Evolutionary conservation across 1,284 basidiomycete species (phyloP), one percentile per base, ranked within the genome.

Genomic region (Mycocalia duriaeana): DNA sequence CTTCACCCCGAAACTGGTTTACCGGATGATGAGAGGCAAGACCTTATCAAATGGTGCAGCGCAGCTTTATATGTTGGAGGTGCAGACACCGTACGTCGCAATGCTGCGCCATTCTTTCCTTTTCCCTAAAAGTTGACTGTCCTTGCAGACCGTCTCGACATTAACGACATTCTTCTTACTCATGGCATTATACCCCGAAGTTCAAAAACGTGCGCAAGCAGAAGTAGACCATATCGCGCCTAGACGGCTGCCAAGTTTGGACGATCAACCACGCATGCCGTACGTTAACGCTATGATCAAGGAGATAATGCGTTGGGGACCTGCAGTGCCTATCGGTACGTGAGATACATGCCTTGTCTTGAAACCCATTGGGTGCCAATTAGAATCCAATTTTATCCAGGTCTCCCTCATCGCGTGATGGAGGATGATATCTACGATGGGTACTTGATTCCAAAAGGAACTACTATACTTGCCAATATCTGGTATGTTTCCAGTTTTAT

Each of bases 31-130:
- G 64, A 67, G 38, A 54, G 56, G 22, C 58, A 66, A 41, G 60
- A 68, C 24, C 54, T 63, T 25, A 49, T 70, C 31, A 64, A 59
- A 43, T 67, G 62, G 63, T 62, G 60, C 40, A 57, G 56, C 24
- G 60, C 60, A 5, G 65, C 63, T 0, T 54, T 72, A 16, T 74
- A 70, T 50, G 52, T 61, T 23, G 75, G 71, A 4, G 75, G 73
- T 20, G 69, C 72, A 22, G 74, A 77, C 47, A 78, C 73, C 2
- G 75, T 73, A 44, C 38, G 53, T 40, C 19, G 14, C 43, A n/a
- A 16, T 54, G 35, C 11, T 19, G 5, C 28, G 22, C 5, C n/a
- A 6, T 42, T 25, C 31, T 16, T 25, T 26, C 25, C 8, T 26
- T 16, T 7, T 25, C n/a, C 19, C 3, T 7, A 25, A 19, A 11